These are phyloP conservation scores for Tulasnella sp. DNA, from an alignment of 768 basidiomycete genomes.

Conservation along the genomic window DNA sequence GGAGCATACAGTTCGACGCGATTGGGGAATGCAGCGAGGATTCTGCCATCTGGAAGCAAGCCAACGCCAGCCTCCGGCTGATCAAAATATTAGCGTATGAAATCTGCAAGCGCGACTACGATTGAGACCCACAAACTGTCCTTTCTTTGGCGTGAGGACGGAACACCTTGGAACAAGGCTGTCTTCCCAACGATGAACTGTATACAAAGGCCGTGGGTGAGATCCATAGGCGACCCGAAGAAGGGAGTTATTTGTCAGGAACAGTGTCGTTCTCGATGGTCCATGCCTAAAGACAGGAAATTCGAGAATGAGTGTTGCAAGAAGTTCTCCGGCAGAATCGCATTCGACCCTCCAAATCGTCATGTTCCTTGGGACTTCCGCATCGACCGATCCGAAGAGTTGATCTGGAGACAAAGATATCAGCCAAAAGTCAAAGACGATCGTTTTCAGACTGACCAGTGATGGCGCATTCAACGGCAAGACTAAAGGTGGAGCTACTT, in stretches of 20 bases:
- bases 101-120: no score
- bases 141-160: no score
- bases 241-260: background rate
- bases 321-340: background rate
- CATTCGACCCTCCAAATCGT: background rate
- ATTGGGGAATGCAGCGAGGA: background rate
- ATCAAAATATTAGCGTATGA: background rate
- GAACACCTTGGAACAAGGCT: no score
- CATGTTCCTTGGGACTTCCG: background rate
- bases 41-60: background rate
- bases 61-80: background rate
- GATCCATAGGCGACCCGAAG: background rate
- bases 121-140: no score
- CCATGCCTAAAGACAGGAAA: background rate
- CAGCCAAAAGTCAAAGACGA: background rate
- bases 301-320: background rate
- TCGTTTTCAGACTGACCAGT: background rate
- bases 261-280: background rate
- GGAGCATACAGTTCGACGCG: background rate
- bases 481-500: background rate
- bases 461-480: background rate
- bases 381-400: background rate
- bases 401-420: background rate
- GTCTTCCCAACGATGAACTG: background rate
- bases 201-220: background rate